Base-by-base conservation (phyloP, 1,139 yeast species). In the Yamadazyma songkhlaensis region DNA sequence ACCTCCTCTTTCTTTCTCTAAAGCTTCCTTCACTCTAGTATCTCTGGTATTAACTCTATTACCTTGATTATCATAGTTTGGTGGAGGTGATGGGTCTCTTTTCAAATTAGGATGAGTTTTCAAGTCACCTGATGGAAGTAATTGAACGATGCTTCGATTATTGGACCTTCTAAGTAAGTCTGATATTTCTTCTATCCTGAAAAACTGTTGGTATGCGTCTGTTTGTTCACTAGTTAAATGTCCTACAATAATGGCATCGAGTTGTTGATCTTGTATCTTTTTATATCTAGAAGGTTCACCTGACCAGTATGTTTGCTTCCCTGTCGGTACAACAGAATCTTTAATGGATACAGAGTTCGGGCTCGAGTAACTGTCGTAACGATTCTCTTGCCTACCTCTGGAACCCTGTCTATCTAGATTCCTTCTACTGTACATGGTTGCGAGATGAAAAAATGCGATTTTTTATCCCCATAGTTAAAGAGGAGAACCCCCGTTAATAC, bases 51-150 rank as follows among this genome's bases (percentile, higher is more conserved):
- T 92, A 11, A 78, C 78, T 53, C 97, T 81, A 54, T 80, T 81
- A 36, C 99, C 99, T 22, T 68, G 62, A 28, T 71, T 60, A 61
- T 94, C 97, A 59, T 92, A 94, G 44, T 77, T 79, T 1, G 98
- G 98, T 6, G 97, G 92, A 0, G 98, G 97, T 4, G 96, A 86
- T 0, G 92, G 90, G 1, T 94, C 88, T 46, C 89, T 58, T 48
- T 56, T 47, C 42, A 60, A 61, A 4, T 72, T 60, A 35, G 54
- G 50, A 13, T 43, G 34, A 6, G 45, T 40, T 1, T 41, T 45
- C 11, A 47, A 42, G 28, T 57, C 49, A 4, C 65, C 62, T 5
- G 73, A 67, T 2, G 76, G 75, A 29, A 71, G 49, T 6, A 64
- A 46, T 12, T 56, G 54, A 14, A 65, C 60, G 20, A 66, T 53